A percentile compares a stretch with the other conserved stretches of the same genome.
phyloP scores from a whole-genome alignment of 345 rosid species.

The Lepidium didymum region DNA sequence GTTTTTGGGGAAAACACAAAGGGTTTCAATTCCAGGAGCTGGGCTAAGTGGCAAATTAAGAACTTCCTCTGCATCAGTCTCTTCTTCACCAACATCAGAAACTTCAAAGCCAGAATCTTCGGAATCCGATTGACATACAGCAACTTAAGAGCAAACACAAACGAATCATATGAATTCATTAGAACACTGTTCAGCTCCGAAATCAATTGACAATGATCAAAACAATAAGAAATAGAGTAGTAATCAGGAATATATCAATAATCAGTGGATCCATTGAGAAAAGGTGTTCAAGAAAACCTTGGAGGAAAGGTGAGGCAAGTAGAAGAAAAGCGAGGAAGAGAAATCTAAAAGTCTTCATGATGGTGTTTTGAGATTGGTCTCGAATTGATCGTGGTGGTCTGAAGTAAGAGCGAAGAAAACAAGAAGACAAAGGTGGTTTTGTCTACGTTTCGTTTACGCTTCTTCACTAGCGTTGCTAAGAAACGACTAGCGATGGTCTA shows the following conservation, averaged over 20 bases:
- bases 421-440: neutral
- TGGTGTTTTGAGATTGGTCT: neutral
- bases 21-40: constrained; percentile 62
- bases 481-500: neutral
- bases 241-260: constrained; percentile 18
- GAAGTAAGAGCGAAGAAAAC: constrained; percentile 10
- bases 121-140: constrained; percentile 58
- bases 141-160: constrained; percentile 41
- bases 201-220: neutral
- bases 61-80: constrained; percentile 54
- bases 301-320: constrained; percentile 62
- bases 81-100: constrained; percentile 45
- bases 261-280: neutral
- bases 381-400: neutral
- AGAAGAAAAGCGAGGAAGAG: constrained; percentile 63
- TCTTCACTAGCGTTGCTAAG: neutral
- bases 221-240: neutral
- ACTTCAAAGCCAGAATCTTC: constrained; percentile 35
- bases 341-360: constrained; percentile 42
- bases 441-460: neutral
- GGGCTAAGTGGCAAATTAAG: constrained; percentile 42
- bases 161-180: neutral
- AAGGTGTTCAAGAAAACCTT: constrained; percentile 37
- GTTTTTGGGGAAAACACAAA: constrained; percentile 73
- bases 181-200: neutral